Evolutionary conservation across 2,329 filamentous ascomycete species (phyloP).

Genomic region (Tolypocladium nubicola): DNA sequence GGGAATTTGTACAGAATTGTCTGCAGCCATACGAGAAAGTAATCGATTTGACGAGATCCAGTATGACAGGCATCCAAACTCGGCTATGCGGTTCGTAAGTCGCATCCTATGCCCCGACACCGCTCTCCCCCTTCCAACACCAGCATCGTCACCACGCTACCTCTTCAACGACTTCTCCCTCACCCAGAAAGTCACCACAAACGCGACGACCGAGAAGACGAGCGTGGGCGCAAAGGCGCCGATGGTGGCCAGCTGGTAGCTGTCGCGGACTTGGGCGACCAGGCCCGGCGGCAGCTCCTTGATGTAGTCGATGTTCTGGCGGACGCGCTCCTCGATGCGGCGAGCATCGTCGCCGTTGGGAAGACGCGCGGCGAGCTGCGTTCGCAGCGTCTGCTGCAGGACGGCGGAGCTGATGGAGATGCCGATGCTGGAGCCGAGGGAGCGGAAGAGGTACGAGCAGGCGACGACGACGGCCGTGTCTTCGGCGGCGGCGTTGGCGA

Average conservation of each 20-base stretch:
- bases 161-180: slow-evolving; percentile 43
- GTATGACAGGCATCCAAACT: too few relatives aligned
- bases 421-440: slow-evolving; percentile 65
- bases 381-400: slow-evolving; percentile 57
- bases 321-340: slow-evolving; percentile 57
- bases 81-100: background rate
- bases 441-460: slow-evolving; percentile 72
- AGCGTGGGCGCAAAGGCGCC: slow-evolving; percentile 29
- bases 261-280: slow-evolving; percentile 48
- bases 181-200: slow-evolving; percentile 38
- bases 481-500: slow-evolving; percentile 55
- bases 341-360: slow-evolving; percentile 47
- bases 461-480: slow-evolving; percentile 70
- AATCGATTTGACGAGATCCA: background rate
- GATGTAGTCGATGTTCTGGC: slow-evolving; percentile 61
- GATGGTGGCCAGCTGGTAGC: slow-evolving; percentile 45
- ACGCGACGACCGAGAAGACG: slow-evolving; percentile 23
- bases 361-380: slow-evolving; percentile 41
- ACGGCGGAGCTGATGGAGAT: slow-evolving; percentile 62
- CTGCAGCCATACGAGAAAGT: background rate
- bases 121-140: too few relatives aligned
- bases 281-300: slow-evolving; percentile 50
- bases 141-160: slow-evolving; percentile 5
- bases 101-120: background rate
- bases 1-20: background rate